Percentiles rank a stretch among this genome's conserved stretches.
phyloP scores from a whole-genome alignment of 768 basidiomycete species.

The Pulveroboletus sp. region DNA sequence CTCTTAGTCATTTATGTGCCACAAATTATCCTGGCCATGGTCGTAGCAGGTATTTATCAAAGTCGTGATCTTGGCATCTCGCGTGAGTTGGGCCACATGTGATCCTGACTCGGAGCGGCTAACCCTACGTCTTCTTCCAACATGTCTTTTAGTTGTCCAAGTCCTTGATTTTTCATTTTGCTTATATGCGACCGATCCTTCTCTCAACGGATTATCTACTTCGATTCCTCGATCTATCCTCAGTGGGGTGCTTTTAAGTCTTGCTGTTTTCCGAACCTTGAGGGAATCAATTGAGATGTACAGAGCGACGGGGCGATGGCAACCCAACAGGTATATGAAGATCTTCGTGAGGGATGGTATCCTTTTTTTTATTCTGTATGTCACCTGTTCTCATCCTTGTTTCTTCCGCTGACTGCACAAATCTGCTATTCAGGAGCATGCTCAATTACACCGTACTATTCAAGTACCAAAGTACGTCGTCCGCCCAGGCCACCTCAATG shows the following conservation, averaged over 20 bases:
- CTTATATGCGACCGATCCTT: neutral
- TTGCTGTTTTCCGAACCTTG: neutral
- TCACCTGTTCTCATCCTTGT: neutral
- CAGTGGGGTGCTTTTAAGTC: neutral
- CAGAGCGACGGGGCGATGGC: conserved; percentile 4
- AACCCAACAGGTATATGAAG: conserved; percentile 4
- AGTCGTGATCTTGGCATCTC: neutral
- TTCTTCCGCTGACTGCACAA: neutral
- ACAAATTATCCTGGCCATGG: neutral
- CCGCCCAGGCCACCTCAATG: neutral
- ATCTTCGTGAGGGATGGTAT: neutral
- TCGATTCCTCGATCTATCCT: neutral
- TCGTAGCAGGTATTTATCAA: neutral
- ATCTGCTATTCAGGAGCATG: neutral
- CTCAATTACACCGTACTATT: neutral
- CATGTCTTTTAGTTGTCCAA: neutral
- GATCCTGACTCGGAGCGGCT: no score
- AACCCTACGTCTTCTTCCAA: no score
- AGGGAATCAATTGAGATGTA: neutral
- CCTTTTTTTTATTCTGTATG: conserved; percentile 9
- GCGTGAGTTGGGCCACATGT: neutral
- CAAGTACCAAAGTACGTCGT: no score
- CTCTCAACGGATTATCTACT: neutral
- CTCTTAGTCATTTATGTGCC: neutral
- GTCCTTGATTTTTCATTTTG: neutral